Evolutionary conservation across 495 filamentous ascomycete genomes (phyloP).

Genomic region (Gamarada debralockiae): DNA sequence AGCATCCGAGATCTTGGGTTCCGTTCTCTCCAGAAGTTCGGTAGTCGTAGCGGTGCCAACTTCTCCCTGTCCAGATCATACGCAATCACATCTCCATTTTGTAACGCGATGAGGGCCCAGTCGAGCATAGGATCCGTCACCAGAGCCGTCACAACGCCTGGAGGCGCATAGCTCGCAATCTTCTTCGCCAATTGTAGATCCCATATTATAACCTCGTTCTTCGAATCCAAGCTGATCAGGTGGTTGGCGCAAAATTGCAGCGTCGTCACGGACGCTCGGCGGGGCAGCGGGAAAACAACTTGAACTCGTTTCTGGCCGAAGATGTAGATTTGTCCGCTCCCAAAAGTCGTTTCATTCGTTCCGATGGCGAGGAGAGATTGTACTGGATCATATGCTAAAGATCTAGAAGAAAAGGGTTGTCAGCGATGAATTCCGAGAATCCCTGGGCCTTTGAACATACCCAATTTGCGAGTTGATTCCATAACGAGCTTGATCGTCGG

Average conservation of each 20-base stretch:
- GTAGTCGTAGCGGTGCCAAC: constrained; percentile 71
- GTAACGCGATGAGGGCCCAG: constrained; percentile 78
- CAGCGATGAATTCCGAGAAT: constrained; percentile 4
- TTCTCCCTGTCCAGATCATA: constrained; percentile 85
- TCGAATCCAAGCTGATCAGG: constrained; percentile 75
- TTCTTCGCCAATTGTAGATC: constrained; percentile 59
- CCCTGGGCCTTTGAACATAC: constrained; percentile 27
- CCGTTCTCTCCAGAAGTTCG: constrained; percentile 76
- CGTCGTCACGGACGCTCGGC: constrained; percentile 63
- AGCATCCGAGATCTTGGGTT: constrained; percentile 35
- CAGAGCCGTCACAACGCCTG: constrained; percentile 60
- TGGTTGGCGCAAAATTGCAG: constrained; percentile 77
- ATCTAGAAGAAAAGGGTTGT: constrained; percentile 36
- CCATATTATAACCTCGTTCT: constrained; percentile 78
- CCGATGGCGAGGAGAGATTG: constrained; percentile 94
- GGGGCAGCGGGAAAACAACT: constrained; percentile 59
- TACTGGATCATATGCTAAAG: constrained; percentile 83
- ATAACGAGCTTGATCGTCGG: constrained; percentile 80
- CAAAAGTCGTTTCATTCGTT: constrained; percentile 67
- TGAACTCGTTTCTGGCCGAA: constrained; percentile 73
- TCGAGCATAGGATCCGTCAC: constrained; percentile 86
- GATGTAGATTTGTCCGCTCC: constrained; percentile 62
- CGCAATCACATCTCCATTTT: constrained; percentile 76
- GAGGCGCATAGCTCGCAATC: constrained; percentile 63
- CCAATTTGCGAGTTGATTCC: constrained; percentile 85